Conservation (phyloP, 1,284 basidiomycete genomes). For the Agroathelia rolfsii region DNA sequence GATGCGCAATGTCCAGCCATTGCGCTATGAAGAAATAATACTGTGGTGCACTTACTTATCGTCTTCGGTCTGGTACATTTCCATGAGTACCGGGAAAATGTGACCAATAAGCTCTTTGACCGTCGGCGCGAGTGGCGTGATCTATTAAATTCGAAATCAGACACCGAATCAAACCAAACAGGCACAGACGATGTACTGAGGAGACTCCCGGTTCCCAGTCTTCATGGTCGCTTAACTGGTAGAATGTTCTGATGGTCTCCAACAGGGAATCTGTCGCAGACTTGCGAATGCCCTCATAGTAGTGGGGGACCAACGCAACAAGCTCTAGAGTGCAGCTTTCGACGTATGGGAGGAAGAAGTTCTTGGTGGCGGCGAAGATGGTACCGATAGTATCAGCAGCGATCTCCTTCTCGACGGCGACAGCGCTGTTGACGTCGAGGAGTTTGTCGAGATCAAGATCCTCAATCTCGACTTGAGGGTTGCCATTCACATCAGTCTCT, state of each 20-base stretch:
- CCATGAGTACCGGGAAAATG: conserved; percentile 69
- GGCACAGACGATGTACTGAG: conserved; percentile 34
- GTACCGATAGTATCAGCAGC: conserved; percentile 95
- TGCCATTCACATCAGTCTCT: conserved; percentile 42
- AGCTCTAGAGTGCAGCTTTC: conserved; percentile 77
- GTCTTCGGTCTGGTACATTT: conserved; percentile 92
- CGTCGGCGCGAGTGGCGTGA: conserved; percentile 56
- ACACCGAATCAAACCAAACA: too few relatives aligned
- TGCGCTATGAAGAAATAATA: conserved; percentile 4
- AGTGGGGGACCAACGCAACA: conserved; percentile 78
- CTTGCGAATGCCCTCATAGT: conserved; percentile 98
- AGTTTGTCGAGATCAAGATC: conserved; percentile 79
- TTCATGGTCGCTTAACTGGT: conserved; percentile 75
- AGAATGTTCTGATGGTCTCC: conserved; percentile 87
- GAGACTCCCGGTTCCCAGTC: conserved; percentile 77
- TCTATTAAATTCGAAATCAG: conserved; percentile 18
- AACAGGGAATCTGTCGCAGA: conserved; percentile 85
- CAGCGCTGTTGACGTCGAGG: conserved; percentile 90
- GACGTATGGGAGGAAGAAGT: conserved; percentile 85
- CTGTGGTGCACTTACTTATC: conserved; percentile 76
- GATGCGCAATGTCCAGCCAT: conserved; percentile 10
- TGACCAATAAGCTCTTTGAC: conserved; percentile 80
- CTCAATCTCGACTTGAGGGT: conserved; percentile 67
- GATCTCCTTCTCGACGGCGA: conserved; percentile 99
- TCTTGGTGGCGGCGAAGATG: conserved; percentile 77